These are phyloP conservation scores for Lumnitzera racemosa DNA, from an alignment of 345 rosid species.

Conservation along the genomic window DNA sequence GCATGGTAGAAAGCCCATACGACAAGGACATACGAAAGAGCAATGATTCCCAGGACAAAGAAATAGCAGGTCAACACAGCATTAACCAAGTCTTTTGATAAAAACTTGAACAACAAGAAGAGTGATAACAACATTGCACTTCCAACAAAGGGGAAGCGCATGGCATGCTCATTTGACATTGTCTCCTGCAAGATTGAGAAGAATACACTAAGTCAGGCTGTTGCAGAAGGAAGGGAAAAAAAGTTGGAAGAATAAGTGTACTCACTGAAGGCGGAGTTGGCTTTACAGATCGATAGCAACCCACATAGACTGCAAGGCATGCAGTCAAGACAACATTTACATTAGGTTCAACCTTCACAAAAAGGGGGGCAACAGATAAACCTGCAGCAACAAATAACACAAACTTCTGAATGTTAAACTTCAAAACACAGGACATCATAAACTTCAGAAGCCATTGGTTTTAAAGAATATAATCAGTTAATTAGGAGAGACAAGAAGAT, in stretches of 20 bases:
- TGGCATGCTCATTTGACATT: conserved; percentile 95
- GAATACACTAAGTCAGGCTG: not conserved
- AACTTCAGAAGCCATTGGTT: not conserved
- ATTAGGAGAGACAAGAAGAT: too few relatives aligned
- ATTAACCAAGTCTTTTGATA: conserved; percentile 91
- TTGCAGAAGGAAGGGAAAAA: conserved; percentile 1
- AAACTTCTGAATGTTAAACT: not conserved
- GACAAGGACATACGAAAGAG: conserved; percentile 80
- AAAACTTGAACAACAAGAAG: conserved; percentile 92
- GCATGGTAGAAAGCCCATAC: conserved; percentile 3
- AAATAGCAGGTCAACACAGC: conserved; percentile 91
- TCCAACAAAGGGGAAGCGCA: conserved; percentile 98
- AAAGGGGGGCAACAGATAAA: conserved; percentile 83
- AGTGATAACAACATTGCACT: conserved; percentile 95
- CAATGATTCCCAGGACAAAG: conserved; percentile 84
- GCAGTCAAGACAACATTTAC: conserved; percentile 89
- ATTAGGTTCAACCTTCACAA: conserved; percentile 83
- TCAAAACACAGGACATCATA: not conserved
- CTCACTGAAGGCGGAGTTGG: conserved; percentile 85
- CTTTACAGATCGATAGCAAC: conserved; percentile 97
- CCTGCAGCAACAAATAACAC: conserved; percentile 33
- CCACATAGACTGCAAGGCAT: conserved; percentile 84
- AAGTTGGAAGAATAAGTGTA: not conserved
- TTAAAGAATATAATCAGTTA: not conserved
- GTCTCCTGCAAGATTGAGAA: conserved; percentile 59